A percentile compares a stretch with the other conserved stretches of the same genome.
Evolutionary conservation across 495 filamentous ascomycete genomes (phyloP).

Genomic region (Xylaria curta): DNA sequence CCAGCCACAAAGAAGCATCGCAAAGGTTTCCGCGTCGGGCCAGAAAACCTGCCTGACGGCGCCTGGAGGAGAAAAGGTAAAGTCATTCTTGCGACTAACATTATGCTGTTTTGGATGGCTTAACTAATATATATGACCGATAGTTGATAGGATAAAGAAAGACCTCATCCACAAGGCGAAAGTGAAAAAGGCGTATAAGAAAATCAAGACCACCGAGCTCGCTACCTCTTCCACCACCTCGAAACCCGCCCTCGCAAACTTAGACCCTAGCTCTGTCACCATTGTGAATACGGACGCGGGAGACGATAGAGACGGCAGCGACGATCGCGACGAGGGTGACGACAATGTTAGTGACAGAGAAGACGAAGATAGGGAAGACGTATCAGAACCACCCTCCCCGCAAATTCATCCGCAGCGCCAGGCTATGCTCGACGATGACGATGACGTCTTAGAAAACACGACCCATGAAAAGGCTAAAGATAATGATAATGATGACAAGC

Average conservation of each 20-base stretch:
- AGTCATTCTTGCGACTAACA: neutral
- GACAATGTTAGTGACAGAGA: conserved; percentile 18
- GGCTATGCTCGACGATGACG: conserved; percentile 57
- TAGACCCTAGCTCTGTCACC: conserved; percentile 10
- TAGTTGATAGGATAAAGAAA: conserved; percentile 91
- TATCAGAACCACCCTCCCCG: conserved; percentile 30
- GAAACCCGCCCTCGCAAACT: conserved; percentile 3
- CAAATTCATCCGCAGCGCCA: conserved; percentile 73
- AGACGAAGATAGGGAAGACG: neutral
- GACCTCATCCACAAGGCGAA: conserved; percentile 92
- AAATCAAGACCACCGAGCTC: conserved; percentile 72
- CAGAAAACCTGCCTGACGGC: conserved; percentile 92
- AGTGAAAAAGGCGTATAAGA: conserved; percentile 90
- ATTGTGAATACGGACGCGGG: conserved; percentile 10
- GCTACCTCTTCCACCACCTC: conserved; percentile 32
- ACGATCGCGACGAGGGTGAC: neutral
- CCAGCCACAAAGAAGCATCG: conserved; percentile 54
- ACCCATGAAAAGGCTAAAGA: neutral
- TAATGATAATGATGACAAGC: conserved; percentile 5
- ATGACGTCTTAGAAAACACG: conserved; percentile 28
- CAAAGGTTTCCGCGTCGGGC: conserved; percentile 74
- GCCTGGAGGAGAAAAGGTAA: conserved; percentile 88
- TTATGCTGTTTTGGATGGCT: neutral
- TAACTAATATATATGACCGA: conserved; percentile 25
- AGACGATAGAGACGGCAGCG: neutral